Conservation (phyloP, 768 basidiomycete genomes). For the Mycena rebaudengoi region DNA sequence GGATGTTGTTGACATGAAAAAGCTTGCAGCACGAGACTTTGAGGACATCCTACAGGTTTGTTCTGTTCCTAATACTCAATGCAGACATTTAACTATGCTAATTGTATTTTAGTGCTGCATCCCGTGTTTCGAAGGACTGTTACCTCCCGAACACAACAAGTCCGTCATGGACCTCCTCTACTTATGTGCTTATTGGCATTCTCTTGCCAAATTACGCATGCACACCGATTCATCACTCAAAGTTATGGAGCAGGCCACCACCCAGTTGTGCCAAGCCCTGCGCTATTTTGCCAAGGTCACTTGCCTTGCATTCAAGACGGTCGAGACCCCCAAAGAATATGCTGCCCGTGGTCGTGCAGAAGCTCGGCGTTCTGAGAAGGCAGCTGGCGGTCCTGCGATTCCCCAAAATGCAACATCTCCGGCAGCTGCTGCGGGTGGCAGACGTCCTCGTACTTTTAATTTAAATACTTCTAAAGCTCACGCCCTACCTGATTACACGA, state of each 20-base stretch:
- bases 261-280: slow-evolving; percentile 23
- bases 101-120: slow-evolving; percentile 40
- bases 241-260: slow-evolving; percentile 25
- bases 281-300: slow-evolving; percentile 34
- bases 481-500: slow-evolving; percentile 42
- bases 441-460: slow-evolving; percentile 32
- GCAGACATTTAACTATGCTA: not conserved
- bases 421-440: too few relatives aligned
- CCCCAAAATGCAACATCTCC: too few relatives aligned
- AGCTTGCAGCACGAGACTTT: slow-evolving; percentile 34
- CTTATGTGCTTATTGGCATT: slow-evolving; percentile 41
- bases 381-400: too few relatives aligned
- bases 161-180: slow-evolving; percentile 34
- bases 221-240: slow-evolving; percentile 39
- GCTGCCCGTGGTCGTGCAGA: not conserved
- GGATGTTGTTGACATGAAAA: slow-evolving; percentile 31
- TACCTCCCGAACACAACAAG: slow-evolving; percentile 33
- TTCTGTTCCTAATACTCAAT: not conserved
- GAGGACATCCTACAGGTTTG: slow-evolving; percentile 41
- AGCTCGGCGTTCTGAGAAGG: not conserved
- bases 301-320: not conserved
- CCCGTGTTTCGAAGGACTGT: slow-evolving; percentile 40
- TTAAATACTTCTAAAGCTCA: slow-evolving; percentile 45
- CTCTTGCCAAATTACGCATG: slow-evolving; percentile 41
- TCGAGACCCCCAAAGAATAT: not conserved